These are phyloP conservation scores for Diplodia intermedia DNA, from an alignment of 2,329 filamentous ascomycete species.

Conservation along the genomic window DNA sequence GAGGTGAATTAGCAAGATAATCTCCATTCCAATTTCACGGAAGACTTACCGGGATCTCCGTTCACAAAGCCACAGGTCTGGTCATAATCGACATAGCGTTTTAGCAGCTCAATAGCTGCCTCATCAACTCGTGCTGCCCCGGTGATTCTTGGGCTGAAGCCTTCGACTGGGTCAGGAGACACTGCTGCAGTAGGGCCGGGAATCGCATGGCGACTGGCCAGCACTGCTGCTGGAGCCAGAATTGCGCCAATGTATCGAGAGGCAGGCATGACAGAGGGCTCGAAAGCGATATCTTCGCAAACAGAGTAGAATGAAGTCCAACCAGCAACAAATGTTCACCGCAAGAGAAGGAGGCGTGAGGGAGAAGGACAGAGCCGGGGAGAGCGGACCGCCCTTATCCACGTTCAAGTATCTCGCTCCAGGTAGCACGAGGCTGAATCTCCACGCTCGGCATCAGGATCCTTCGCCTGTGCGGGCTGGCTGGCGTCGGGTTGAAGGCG, in stretches of 20 bases:
- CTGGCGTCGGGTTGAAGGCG: constrained; percentile 15
- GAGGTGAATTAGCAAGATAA: constrained; percentile 26
- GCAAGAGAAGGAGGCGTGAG: constrained; percentile 27
- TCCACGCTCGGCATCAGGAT: constrained; percentile 26
- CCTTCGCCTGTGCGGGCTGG: constrained; percentile 31
- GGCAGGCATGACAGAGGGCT: constrained; percentile 23
- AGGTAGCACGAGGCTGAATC: constrained; percentile 26
- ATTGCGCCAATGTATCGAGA: constrained; percentile 39
- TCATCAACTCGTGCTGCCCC: constrained; percentile 31
- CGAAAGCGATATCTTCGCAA: constrained; percentile 35
- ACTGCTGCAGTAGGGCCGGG: constrained; percentile 42
- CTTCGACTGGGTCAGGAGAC: constrained; percentile 42
- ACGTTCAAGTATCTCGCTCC: constrained; percentile 5
- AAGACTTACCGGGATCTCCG: constrained; percentile 39
- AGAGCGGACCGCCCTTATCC: constrained; percentile 33
- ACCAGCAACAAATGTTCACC: not conserved
- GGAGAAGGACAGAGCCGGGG: constrained; percentile 30
- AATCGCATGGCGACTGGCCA: constrained; percentile 41
- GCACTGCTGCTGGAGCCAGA: constrained; percentile 40
- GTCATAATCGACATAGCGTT: constrained; percentile 36
- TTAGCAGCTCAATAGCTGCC: constrained; percentile 40
- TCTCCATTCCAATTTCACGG: not conserved
- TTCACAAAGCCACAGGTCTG: constrained; percentile 45
- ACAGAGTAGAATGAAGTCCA: not conserved
- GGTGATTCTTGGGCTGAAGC: constrained; percentile 35